phyloP scores from a whole-genome alignment of 2,329 filamentous ascomycete genomes.

The Scolecobasidium constrictum region DNA sequence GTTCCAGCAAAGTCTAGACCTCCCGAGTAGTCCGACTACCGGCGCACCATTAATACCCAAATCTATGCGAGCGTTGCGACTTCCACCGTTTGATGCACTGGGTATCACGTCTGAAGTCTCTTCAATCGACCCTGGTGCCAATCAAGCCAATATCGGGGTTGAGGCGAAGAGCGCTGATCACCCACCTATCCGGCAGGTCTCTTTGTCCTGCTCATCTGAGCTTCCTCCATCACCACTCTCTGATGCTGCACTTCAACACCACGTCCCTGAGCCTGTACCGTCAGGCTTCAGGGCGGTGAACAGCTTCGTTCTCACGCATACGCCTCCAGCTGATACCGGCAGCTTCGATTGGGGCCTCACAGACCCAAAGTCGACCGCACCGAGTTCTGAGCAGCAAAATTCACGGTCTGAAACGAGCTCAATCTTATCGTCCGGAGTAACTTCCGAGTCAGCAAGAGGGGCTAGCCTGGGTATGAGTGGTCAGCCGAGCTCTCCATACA shows the following conservation, averaged over 20 bases:
- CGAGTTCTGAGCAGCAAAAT: neutral
- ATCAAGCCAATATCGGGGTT: neutral
- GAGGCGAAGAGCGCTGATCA: neutral
- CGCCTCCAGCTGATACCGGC: slow-evolving; percentile 33
- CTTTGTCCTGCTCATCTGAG: neutral
- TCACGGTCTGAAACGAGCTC: neutral
- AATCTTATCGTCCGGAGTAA: neutral
- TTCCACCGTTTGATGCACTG: neutral
- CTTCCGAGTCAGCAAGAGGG: neutral
- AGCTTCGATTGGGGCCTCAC: slow-evolving; percentile 27
- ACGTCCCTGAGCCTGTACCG: neutral
- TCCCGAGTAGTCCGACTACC: neutral
- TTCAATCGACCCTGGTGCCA: neutral
- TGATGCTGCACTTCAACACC: neutral
- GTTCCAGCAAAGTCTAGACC: neutral
- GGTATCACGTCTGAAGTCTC: neutral
- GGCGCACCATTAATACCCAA: neutral
- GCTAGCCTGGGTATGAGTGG: neutral
- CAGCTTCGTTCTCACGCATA: slow-evolving; percentile 30
- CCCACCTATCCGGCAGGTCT: neutral
- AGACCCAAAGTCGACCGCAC: neutral
- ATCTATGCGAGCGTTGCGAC: neutral
- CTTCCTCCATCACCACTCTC: neutral
- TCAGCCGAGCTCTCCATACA: neutral
- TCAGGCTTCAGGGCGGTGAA: slow-evolving; percentile 11